These are phyloP conservation scores for Fusarium poae DNA, from an alignment of 2,329 filamentous ascomycete genomes.

Conservation along the genomic window DNA sequence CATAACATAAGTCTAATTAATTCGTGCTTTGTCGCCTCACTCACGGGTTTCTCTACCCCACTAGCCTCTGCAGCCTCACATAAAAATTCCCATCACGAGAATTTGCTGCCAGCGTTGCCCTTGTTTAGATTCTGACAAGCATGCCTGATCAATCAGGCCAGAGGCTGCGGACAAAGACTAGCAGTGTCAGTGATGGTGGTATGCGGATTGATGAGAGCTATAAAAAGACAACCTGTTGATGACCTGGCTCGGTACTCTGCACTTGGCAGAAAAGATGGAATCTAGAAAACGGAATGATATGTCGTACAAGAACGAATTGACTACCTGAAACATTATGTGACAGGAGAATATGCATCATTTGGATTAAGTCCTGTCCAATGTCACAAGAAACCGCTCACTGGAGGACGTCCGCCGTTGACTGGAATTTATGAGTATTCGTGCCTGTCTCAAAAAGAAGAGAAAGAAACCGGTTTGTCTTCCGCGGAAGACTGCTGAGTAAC, in stretches of 20 bases:
- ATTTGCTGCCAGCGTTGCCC: background rate
- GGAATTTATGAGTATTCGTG: background rate
- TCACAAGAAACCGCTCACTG: background rate
- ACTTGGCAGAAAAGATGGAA: too few relatives aligned
- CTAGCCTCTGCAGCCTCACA: background rate
- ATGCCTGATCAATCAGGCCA: too few relatives aligned
- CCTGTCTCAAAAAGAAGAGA: too few relatives aligned
- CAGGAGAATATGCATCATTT: background rate
- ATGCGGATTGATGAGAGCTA: too few relatives aligned
- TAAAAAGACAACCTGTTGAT: too few relatives aligned
- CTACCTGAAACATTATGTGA: too few relatives aligned
- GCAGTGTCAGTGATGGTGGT: too few relatives aligned
- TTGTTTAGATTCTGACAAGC: background rate
- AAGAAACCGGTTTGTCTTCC: background rate
- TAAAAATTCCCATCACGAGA: background rate
- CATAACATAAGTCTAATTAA: background rate
- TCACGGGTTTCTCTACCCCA: background rate
- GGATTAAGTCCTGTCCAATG: background rate
- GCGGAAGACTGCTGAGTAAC: slow-evolving; percentile 4
- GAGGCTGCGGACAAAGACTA: too few relatives aligned
- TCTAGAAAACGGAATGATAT: too few relatives aligned
- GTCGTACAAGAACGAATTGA: too few relatives aligned
- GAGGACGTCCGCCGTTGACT: background rate
- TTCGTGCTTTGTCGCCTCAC: background rate
- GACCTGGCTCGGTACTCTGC: too few relatives aligned